Evolutionary conservation across 2,329 filamentous ascomycete genomes (phyloP), one percentile per base, ranked within the genome.

Genomic region (Colletotrichum phormii): DNA sequence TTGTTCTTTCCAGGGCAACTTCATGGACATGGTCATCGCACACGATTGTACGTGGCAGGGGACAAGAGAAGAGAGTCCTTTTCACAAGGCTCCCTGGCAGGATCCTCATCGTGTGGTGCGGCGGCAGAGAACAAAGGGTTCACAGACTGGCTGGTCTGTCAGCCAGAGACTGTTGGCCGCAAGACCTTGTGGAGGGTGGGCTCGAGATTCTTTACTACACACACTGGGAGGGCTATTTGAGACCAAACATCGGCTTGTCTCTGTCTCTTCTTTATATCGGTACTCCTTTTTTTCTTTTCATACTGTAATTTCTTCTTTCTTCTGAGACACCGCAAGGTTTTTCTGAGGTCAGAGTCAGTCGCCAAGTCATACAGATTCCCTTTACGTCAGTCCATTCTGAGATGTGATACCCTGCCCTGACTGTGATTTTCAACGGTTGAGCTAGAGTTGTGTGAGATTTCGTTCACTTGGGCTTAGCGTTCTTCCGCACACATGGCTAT

Each of bases 301-400:
- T 72, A 69, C 49, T 65, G 62, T 71, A 74, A 73, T 74, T 71
- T 64, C 72, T 74, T 77, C 67, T 72, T 71, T 71, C 69, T 77
- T 77, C 74, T 37, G 71, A 73, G 71, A 72, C 67, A 73, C 71
- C 63, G 71, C 58, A 58, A 73, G 71, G 67, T 73, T 72, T 61
- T 73, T 66, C 51, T 24, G 67, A 72, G 67, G 71, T 73, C 71
- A 73, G 67, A 73, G 71, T 72, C 71, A 62, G 67, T 72, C 46
- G 71, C 66, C 57, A 71, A 66, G 67, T 67, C 71, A 72, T 72
- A 73, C 67, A 70, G 70, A 71, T 73, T 72, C 71, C 71, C 71
- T 73, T 72, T 60, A 64, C 63, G 68, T 72, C 67, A 62, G 68
- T 58, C 35, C 46, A 72, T 67, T 67, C 55, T 54, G 57, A 55